Percentiles rank a stretch among this genome's conserved stretches.
phyloP scores from a whole-genome alignment of 139 green algal genomes.

The Gonium pectorale region DNA sequence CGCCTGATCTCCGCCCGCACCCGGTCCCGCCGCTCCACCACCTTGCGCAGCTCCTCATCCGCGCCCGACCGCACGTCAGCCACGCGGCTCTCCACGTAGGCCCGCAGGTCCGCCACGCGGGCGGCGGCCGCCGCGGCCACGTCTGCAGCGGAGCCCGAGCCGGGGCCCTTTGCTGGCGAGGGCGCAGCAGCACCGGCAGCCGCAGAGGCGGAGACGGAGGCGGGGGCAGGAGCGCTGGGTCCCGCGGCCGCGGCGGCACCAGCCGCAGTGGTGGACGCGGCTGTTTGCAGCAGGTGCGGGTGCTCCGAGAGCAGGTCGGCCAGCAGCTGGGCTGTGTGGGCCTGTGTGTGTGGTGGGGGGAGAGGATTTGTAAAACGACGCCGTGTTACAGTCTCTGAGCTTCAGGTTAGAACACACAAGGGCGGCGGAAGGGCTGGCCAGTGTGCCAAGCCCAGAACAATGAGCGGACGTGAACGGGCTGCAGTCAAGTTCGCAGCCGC shows the following conservation, averaged over 20 bases:
- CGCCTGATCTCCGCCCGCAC: background rate
- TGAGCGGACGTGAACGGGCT: no score
- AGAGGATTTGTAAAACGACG: no score
- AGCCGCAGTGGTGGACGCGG: background rate
- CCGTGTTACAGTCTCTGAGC: no score
- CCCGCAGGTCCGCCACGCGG: background rate
- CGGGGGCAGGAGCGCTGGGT: background rate
- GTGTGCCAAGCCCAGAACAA: no score
- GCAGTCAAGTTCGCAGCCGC: no score
- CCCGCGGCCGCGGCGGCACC: background rate
- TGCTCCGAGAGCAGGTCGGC: background rate
- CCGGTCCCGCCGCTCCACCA: background rate
- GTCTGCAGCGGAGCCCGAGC: background rate
- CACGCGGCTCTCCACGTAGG: conserved; percentile 3
- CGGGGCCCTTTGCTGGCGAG: no score
- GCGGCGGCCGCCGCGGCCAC: background rate
- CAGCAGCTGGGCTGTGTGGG: conserved; percentile 50
- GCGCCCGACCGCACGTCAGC: conserved; percentile 5
- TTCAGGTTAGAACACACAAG: no score
- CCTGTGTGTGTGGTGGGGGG: no score
- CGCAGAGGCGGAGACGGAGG: background rate
- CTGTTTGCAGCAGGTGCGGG: background rate
- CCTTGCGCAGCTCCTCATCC: conserved; percentile 16
- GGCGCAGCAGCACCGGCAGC: background rate
- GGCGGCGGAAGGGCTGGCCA: no score